These are phyloP conservation scores for Hypericum androsaemum DNA, from an alignment of 345 rosid genomes.

Conservation along the genomic window DNA sequence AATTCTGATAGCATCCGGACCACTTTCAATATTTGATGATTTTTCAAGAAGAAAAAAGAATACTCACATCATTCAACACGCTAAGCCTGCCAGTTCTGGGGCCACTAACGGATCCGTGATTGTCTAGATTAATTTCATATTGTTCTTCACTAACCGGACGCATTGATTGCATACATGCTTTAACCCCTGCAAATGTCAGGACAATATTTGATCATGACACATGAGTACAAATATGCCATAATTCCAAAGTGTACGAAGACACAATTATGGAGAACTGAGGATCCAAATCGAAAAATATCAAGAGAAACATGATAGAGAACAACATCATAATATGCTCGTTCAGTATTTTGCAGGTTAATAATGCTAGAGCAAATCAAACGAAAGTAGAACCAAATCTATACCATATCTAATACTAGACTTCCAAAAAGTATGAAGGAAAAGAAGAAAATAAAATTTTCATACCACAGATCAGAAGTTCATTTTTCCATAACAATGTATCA, in stretches of 20 bases:
- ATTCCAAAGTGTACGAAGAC: slow-evolving; percentile 41
- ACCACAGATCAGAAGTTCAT: too few relatives aligned
- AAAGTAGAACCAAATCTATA: too few relatives aligned
- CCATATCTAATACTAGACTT: neutral
- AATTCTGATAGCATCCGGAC: too few relatives aligned
- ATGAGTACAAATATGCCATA: slow-evolving; percentile 56
- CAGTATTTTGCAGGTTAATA: too few relatives aligned
- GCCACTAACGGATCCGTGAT: slow-evolving; percentile 58
- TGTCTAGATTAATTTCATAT: slow-evolving; percentile 63
- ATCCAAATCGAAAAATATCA: too few relatives aligned
- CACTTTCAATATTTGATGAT: too few relatives aligned
- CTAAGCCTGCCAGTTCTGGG: slow-evolving; percentile 66
- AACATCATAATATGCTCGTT: too few relatives aligned
- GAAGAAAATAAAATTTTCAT: too few relatives aligned
- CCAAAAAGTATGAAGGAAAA: neutral
- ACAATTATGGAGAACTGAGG: neutral
- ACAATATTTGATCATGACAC: neutral
- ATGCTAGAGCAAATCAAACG: too few relatives aligned
- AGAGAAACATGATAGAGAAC: too few relatives aligned
- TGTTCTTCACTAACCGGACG: slow-evolving; percentile 47
- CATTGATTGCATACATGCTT: slow-evolving; percentile 55
- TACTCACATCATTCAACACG: slow-evolving; percentile 41
- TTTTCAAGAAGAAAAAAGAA: neutral
- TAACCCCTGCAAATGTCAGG: slow-evolving; percentile 50
- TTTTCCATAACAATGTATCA: too few relatives aligned